Conservation (phyloP, 257 asterid species). For the Capsicum chinense region DNA sequence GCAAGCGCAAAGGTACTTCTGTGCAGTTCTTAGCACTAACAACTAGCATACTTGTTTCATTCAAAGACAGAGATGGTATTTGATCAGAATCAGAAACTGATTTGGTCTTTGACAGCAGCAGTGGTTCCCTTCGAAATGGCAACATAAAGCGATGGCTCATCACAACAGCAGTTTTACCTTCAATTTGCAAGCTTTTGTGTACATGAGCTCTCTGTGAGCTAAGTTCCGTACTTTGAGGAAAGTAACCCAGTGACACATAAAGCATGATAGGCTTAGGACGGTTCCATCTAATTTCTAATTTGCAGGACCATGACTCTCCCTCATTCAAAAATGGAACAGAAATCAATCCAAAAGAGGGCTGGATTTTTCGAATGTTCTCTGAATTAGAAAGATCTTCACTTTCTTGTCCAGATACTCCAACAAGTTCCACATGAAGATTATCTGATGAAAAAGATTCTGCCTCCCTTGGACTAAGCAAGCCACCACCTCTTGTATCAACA, state of each 20-base stretch:
- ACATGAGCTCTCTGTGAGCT: slow-evolving; percentile 82
- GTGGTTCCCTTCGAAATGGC: slow-evolving; percentile 81
- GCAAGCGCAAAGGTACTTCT: slow-evolving; percentile 75
- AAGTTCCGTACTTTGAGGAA: slow-evolving; percentile 60
- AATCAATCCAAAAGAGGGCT: slow-evolving; percentile 92
- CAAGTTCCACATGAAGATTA: slow-evolving; percentile 90
- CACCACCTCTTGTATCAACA: slow-evolving; percentile 95
- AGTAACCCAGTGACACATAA: slow-evolving; percentile 86
- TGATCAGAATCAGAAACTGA: slow-evolving; percentile 59
- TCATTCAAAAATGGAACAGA: slow-evolving; percentile 77
- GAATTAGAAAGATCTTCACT: slow-evolving; percentile 46
- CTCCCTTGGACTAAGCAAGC: slow-evolving; percentile 95
- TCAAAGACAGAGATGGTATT: slow-evolving; percentile 63
- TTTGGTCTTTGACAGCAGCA: slow-evolving; percentile 73
- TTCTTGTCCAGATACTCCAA: slow-evolving; percentile 63
- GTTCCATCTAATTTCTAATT: slow-evolving; percentile 89
- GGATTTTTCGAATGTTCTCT: slow-evolving; percentile 76
- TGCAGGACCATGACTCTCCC: slow-evolving; percentile 88
- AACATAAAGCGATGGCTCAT: slow-evolving; percentile 80
- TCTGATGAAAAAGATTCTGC: slow-evolving; percentile 77
- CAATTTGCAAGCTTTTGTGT: slow-evolving; percentile 94
- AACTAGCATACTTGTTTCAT: slow-evolving; percentile 72
- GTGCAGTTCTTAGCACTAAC: slow-evolving; percentile 81
- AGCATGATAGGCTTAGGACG: slow-evolving; percentile 97
- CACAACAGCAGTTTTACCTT: slow-evolving; percentile 80